These are phyloP conservation scores for Metschnikowia chrysomelidarum DNA, from an alignment of 805 yeast genomes.

Conservation along the genomic window DNA sequence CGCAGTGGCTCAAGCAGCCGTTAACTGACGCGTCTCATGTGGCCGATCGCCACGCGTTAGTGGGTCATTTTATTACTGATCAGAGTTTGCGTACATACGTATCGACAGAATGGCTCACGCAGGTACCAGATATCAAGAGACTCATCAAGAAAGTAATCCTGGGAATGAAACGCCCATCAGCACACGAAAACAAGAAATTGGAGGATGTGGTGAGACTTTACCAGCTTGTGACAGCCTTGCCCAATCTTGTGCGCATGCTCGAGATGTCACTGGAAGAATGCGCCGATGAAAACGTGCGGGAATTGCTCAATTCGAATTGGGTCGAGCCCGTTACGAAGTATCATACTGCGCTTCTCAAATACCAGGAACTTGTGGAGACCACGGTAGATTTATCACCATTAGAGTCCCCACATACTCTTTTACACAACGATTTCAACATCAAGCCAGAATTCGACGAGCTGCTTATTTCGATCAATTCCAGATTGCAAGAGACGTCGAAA, in stretches of 20 bases:
- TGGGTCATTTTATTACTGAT: slow-evolving; percentile 71
- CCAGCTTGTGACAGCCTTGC: slow-evolving; percentile 70
- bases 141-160: slow-evolving; percentile 61
- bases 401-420: slow-evolving; percentile 45
- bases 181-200: slow-evolving; percentile 53
- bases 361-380: slow-evolving; percentile 85
- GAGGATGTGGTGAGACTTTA: slow-evolving; percentile 91
- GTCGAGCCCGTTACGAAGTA: slow-evolving; percentile 51
- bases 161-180: slow-evolving; percentile 29
- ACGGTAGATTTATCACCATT: slow-evolving; percentile 85
- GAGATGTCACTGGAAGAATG: slow-evolving; percentile 40
- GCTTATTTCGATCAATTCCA: slow-evolving; percentile 55
- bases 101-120: slow-evolving; percentile 62
- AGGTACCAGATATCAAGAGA: slow-evolving; percentile 81
- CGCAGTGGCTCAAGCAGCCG: slow-evolving; percentile 97
- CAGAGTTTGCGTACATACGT: slow-evolving; percentile 61
- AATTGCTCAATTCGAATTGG: slow-evolving; percentile 53
- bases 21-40: slow-evolving; percentile 64
- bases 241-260: slow-evolving; percentile 60
- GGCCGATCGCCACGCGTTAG: slow-evolving; percentile 66
- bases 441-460: slow-evolving; percentile 88
- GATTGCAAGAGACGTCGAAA: slow-evolving; percentile 52
- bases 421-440: slow-evolving; percentile 72
- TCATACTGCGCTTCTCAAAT: slow-evolving; percentile 54
- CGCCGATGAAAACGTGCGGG: slow-evolving; percentile 24